Evolutionary conservation across 805 yeast genomes (phyloP).

Genomic region (Schizosaccharomyces lindneri): DNA sequence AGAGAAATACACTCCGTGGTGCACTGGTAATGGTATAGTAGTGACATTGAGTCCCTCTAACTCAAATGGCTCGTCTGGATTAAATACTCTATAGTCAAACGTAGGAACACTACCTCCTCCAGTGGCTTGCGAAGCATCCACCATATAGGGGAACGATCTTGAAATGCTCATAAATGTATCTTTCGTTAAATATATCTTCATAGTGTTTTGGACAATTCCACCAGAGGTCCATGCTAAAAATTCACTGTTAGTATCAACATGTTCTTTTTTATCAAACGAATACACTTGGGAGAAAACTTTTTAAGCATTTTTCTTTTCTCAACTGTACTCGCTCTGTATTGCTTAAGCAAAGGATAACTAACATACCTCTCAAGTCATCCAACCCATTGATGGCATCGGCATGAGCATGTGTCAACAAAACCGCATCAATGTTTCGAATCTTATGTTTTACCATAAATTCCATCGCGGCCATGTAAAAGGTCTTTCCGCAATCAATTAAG

Average conservation of each 20-base stretch:
- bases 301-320: not conserved
- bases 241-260: not conserved
- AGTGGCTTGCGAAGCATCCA: not conserved
- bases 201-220: not conserved
- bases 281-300: not conserved
- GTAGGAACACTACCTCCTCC: slow-evolving; percentile 3
- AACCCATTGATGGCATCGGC: slow-evolving; percentile 2
- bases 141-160: not conserved
- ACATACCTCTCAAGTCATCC: slow-evolving; percentile 2
- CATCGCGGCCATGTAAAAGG: not conserved
- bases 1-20: not conserved
- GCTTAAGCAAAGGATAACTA: no score
- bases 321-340: not conserved
- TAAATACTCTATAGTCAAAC: not conserved
- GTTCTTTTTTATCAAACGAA: not conserved
- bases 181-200: not conserved
- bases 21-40: not conserved
- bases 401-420: slow-evolving; percentile 1
- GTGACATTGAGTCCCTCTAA: not conserved
- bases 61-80: not conserved
- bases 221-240: not conserved
- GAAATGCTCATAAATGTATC: not conserved
- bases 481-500: slow-evolving; percentile 3
- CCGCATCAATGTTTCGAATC: slow-evolving; percentile 1
- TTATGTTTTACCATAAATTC: not conserved